Base-by-base conservation (phyloP, 139 green algal species). In the Parachlorella kessleri region DNA sequence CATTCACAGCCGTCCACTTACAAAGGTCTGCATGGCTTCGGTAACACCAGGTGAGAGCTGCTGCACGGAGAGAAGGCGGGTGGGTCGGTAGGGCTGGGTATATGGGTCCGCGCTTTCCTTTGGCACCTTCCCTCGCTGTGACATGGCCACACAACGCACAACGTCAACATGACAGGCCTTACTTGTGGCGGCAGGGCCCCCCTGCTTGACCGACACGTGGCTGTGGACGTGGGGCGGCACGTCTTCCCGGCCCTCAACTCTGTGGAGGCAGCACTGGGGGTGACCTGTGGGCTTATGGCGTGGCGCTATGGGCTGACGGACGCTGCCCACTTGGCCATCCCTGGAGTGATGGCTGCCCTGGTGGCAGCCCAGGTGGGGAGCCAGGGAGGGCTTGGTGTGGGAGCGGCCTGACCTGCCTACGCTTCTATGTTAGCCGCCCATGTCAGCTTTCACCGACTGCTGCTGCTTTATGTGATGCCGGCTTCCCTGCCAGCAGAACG, bases 211-310 rank as follows among this genome's bases (percentile, higher is more conserved):
- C 75, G 75, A 7, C 59, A 48, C 33, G 40, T 53, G 64, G 75
- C 59, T 1, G 75, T 80, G 64, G 75, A 80, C 26, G 65, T 80
- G 40, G 75, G 75, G 1, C 75, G 75, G 3, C 75, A 66, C 33
- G 75, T 80, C 40, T 80, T 78, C 38, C 33, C 37, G 39, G 48
- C 10, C 68, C 30, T 38, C 37, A 73, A 23, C 32, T 9, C 32
- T 28, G 14, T 76, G 30, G 75, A 80, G 24, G 23, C 40, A 1
- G 64, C 65, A 1, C 33, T 73, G 32, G 75, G 63, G 23, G 37
- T 30, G 26, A 73, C 75, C 6, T 42, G 41, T 7, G 32, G 26
- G 26, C 39, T 18, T 35, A 5, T 53, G 39, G 28, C 71, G 37
- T 71, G 39, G n/a, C n/a, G n/a, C n/a, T n/a, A n/a, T n/a, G n/a